Evolutionary conservation across 257 asterid species (phyloP).

Genomic region (Haberlea rhodopensis): DNA sequence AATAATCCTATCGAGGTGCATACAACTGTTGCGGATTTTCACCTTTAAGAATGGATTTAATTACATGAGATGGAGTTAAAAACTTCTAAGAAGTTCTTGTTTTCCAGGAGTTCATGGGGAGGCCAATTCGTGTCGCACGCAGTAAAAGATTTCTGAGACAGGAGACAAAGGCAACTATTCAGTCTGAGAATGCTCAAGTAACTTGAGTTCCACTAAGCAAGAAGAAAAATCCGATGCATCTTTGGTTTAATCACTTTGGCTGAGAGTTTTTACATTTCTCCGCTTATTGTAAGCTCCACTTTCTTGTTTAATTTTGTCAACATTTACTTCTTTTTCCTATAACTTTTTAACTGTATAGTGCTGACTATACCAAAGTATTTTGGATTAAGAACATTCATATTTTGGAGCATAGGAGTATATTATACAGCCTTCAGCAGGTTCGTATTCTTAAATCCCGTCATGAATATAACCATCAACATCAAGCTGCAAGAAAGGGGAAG

Average conservation of each 20-base stretch:
- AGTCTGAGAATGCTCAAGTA: conserved; percentile 36
- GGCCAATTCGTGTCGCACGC: conserved; percentile 61
- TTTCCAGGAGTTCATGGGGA: conserved; percentile 85
- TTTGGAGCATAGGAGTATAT: not conserved
- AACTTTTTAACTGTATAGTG: not conserved
- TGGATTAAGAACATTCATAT: not conserved
- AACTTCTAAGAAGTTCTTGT: conserved; percentile 20
- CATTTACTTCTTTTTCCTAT: not conserved
- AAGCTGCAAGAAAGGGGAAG: not conserved
- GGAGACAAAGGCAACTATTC: conserved; percentile 50
- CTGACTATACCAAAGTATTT: not conserved
- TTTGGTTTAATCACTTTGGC: conserved; percentile 26
- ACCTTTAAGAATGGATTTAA: not conserved
- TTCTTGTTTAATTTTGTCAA: not conserved
- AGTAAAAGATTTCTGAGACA: conserved; percentile 66
- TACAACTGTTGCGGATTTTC: not conserved
- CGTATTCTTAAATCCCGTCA: not conserved
- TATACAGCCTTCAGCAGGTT: not conserved
- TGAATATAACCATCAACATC: not conserved
- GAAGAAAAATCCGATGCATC: conserved; percentile 21
- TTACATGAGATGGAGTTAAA: conserved; percentile 5
- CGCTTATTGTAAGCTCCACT: not conserved
- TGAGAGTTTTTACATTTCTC: conserved; percentile 31
- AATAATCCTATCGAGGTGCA: not conserved
- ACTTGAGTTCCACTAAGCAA: conserved; percentile 26